Conservation (phyloP, 148 eudicot genomes). For the Rhododendron simsii region DNA sequence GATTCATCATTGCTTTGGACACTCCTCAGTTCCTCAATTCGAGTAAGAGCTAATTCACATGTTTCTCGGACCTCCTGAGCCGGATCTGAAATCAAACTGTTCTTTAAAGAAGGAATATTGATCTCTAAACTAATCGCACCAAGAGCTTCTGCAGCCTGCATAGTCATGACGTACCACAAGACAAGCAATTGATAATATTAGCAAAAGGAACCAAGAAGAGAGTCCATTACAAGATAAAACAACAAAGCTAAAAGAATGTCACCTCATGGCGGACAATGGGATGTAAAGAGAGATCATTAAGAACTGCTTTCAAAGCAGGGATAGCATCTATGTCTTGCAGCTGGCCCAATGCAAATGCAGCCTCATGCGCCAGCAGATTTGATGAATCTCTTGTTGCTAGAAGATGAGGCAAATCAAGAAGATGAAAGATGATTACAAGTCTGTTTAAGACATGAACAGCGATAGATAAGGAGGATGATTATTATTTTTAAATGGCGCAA, state of each 20-base stretch:
- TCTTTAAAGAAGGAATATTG: conserved; percentile 53
- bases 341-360: conserved; percentile 97
- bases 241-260: conserved; percentile 1
- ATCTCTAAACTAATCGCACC: conserved; percentile 87
- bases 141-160: conserved; percentile 97
- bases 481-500: too few species aligned
- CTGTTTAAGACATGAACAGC: too few species aligned
- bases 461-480: too few species aligned
- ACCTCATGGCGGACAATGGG: conserved; percentile 99
- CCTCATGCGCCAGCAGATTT: conserved; percentile 94
- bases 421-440: background rate
- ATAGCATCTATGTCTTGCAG: conserved; percentile 93
- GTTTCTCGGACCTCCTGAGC: conserved; percentile 96
- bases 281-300: conserved; percentile 80
- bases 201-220: background rate
- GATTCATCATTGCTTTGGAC: conserved; percentile 18
- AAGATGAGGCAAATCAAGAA: background rate
- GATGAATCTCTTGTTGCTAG: conserved; percentile 85
- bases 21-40: conserved; percentile 69
- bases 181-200: background rate
- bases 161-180: background rate
- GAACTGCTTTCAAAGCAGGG: conserved; percentile 78
- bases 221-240: background rate
- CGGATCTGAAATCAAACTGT: conserved; percentile 82
- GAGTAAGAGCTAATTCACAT: conserved; percentile 86